A percentile compares a stretch with the other conserved stretches of the same genome.
These are phyloP conservation scores for Quercus suber DNA, from an alignment of 306 rosid species.

Conservation along the genomic window DNA sequence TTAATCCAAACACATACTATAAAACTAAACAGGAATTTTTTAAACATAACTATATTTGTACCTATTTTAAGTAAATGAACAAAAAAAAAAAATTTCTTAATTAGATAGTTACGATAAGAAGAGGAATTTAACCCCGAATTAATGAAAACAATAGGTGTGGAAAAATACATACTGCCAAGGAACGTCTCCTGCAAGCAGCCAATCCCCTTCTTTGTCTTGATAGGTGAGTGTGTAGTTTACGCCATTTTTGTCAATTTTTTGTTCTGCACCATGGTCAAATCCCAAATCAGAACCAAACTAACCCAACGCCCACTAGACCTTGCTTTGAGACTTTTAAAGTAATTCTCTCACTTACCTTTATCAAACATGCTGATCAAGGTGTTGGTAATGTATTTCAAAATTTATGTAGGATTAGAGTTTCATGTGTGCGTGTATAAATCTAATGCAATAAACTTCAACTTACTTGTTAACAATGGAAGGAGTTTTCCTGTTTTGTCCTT, in stretches of 20 bases:
- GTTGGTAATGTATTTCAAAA: conserved; percentile 4
- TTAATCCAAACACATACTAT: no score
- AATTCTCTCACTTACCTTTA: conserved; percentile 32
- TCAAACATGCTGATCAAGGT: conserved; percentile 58
- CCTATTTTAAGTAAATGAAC: no score
- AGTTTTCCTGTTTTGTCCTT: conserved; percentile 33
- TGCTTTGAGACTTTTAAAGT: background rate
- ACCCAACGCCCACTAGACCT: background rate
- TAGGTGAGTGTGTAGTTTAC: conserved; percentile 46
- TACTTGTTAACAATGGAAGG: conserved; percentile 39
- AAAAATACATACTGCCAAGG: conserved; percentile 69
- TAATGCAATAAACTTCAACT: conserved; percentile 20
- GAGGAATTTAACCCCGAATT: no score
- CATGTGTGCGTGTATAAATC: no score
- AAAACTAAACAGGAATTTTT: no score
- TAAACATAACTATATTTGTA: no score
- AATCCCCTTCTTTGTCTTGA: conserved; percentile 64
- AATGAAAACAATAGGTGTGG: background rate
- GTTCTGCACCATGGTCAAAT: conserved; percentile 26
- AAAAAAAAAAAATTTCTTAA: no score
- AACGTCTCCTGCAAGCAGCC: conserved; percentile 64
- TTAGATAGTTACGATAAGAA: no score
- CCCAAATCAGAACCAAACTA: conserved; percentile 12
- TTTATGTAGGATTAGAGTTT: no score
- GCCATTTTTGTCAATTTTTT: conserved; percentile 24